Evolutionary conservation across 148 eudicot genomes (phyloP), one percentile per base, ranked within the genome.

Genomic region (Nyssa sinensis): DNA sequence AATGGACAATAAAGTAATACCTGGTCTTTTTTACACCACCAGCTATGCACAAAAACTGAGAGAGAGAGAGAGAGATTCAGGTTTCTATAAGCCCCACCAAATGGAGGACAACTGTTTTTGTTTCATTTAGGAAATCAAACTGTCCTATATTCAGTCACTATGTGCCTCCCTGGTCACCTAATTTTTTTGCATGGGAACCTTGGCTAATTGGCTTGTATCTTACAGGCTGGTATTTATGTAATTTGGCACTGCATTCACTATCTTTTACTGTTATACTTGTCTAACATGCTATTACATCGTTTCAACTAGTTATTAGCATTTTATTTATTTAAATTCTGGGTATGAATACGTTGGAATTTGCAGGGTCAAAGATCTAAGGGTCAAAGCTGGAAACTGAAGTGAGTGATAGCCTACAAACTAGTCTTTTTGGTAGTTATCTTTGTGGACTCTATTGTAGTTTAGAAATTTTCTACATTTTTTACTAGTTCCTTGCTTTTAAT

Each of bases 311-410:
- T 62, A 31, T 67, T 30, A 70, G 70, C 74, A 41, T 21, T 33
- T 12, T 39, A 59, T 57, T 28, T 23, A 55, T 73, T 32, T 70
- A 30, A 58, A 44, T 79, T 72, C 77, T 67, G 75, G 78, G 70
- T 53, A 62, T 71, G 77, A 73, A 76, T 79, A 77, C 86, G 78
- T 83, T 83, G 77, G 81, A 88, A 75, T 81, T 83, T 86, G 88
- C 97, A 94, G 96, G 80, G 61, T 78, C 76, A 84, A 85, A 83
- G 84, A 84, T 69, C 44, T 70, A 84, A 84, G 79, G 70, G 85
- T 68, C 84, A 85, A 80, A 76, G 86, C 83, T 77, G 84, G 87
- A 86, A 82, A 83, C 80, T 86, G 78, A 94, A 92, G 98, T 92
- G 90, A 83, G 98, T 92, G 87, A 81, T 76, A 76, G 73, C 81